Evolutionary conservation across 192 early-diverging fungal species (phyloP).

Genomic region (Thamnidium elegans): DNA sequence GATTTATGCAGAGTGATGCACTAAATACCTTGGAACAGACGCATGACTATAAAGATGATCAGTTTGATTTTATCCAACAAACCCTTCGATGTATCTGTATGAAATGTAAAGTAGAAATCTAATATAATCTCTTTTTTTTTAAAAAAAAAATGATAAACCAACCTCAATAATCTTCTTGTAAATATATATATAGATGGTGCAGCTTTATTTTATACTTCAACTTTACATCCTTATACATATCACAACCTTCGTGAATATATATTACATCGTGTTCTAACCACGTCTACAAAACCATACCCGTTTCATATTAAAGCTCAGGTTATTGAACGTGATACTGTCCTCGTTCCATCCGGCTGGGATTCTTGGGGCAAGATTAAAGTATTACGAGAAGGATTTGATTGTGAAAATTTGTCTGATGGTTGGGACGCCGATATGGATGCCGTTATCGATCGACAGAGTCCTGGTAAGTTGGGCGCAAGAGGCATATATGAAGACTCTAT

Average conservation of each 20-base stretch:
- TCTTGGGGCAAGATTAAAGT: constrained; percentile 83
- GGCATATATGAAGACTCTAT: constrained; percentile 62
- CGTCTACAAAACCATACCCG: constrained; percentile 40
- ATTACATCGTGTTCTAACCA: constrained; percentile 65
- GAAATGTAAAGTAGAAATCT: constrained; percentile 58
- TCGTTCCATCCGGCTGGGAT: constrained; percentile 95
- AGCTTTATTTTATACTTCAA: constrained; percentile 86
- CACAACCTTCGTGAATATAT: constrained; percentile 76
- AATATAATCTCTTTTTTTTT: too few relatives aligned
- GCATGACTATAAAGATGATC: constrained; percentile 83
- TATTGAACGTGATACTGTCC: constrained; percentile 82
- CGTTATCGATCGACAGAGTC: constrained; percentile 25
- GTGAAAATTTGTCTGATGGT: constrained; percentile 53
- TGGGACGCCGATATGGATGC: constrained; percentile 57
- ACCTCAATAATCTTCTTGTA: too few relatives aligned
- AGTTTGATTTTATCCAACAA: constrained; percentile 96
- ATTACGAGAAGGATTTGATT: constrained; percentile 72
- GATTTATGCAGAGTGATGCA: constrained; percentile 52
- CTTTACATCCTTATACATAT: constrained; percentile 73
- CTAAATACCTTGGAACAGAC: constrained; percentile 76
- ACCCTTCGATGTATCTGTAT: constrained; percentile 84
- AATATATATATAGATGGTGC: constrained; percentile 68
- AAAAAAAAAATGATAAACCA: not conserved
- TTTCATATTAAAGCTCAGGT: constrained; percentile 74
- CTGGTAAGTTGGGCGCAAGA: constrained; percentile 45